Conservation (phyloP, 768 basidiomycete genomes). For the Mycena rebaudengoi region DNA sequence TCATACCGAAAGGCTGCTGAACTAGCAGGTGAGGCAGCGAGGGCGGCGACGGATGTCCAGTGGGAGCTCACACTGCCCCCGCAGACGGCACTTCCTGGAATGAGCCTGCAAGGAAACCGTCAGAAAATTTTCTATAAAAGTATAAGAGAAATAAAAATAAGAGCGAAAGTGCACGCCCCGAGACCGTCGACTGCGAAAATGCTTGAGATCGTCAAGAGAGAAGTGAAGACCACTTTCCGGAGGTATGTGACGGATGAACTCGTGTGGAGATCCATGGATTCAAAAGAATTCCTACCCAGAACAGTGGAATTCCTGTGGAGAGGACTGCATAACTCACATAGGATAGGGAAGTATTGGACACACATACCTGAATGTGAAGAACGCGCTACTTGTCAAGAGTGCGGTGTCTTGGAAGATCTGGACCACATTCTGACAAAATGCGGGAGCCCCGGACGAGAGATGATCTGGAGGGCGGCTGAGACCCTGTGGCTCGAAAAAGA, state of each 20-base stretch:
- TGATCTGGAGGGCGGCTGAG: slow-evolving; percentile 14
- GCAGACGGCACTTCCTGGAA: neutral
- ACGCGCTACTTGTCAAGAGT: slow-evolving; percentile 1
- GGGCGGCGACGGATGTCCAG: neutral
- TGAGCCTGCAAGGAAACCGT: neutral
- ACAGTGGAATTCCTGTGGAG: slow-evolving; percentile 14
- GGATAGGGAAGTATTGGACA: slow-evolving; percentile 19
- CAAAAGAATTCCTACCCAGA: neutral
- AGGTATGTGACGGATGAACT: neutral
- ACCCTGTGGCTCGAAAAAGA: slow-evolving; percentile 2
- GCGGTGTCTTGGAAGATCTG: slow-evolving; percentile 5
- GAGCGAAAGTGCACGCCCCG: neutral
- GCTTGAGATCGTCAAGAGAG: neutral
- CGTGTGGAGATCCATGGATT: neutral
- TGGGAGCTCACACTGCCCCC: neutral
- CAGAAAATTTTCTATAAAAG: neutral
- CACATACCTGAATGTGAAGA: slow-evolving; percentile 3
- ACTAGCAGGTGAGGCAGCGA: no score
- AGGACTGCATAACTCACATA: slow-evolving; percentile 19
- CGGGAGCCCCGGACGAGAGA: slow-evolving; percentile 6
- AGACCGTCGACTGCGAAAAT: neutral
- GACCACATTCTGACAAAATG: slow-evolving; percentile 23
- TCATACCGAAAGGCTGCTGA: neutral
- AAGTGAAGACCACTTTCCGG: neutral
- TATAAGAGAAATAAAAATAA: slow-evolving; percentile 11